A percentile compares a stretch with the other conserved stretches of the same genome.
These are phyloP conservation scores for Coemansia sp. DNA, from an alignment of 371 early-diverging fungal species.

Conservation along the genomic window DNA sequence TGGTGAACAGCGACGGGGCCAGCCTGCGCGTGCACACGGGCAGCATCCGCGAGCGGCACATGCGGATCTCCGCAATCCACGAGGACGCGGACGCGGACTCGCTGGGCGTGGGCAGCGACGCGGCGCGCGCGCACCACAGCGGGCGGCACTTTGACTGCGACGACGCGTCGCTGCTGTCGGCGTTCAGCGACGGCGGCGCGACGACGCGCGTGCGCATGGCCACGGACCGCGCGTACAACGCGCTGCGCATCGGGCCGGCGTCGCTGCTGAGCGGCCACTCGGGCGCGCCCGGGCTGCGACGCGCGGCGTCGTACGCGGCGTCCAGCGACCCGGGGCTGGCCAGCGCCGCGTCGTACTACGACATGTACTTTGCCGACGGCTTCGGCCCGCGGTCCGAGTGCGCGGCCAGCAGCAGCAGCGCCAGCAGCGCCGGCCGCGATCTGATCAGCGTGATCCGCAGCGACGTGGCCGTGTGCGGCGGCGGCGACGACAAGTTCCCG, in stretches of 20 bases:
- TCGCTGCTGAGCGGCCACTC: constrained; percentile 20
- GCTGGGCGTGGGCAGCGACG: neutral
- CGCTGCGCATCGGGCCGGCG: constrained; percentile 29
- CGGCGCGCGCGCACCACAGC: neutral
- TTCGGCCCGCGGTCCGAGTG: neutral
- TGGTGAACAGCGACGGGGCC: constrained; percentile 48
- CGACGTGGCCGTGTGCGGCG: constrained; percentile 43
- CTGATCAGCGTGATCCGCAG: constrained; percentile 37
- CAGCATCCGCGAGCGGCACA: constrained; percentile 46
- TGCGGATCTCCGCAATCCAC: constrained; percentile 35
- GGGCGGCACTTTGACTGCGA: constrained; percentile 16
- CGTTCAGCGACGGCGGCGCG: constrained; percentile 39
- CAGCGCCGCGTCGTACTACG: constrained; percentile 29
- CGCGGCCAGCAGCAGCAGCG: neutral
- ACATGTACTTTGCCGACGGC: constrained; percentile 27
- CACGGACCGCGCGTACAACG: constrained; percentile 41
- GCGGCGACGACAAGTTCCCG: constrained; percentile 43
- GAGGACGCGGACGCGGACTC: constrained; percentile 37
- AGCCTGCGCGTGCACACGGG: constrained; percentile 47
- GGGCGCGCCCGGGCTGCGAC: constrained; percentile 7
- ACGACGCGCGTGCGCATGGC: constrained; percentile 44
- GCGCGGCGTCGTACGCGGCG: constrained; percentile 30
- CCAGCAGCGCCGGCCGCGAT: constrained; percentile 11
- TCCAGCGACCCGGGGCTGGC: constrained; percentile 36
- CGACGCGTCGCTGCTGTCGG: constrained; percentile 28